Conservation (phyloP, 257 asterid genomes). For the Thymus quinquecostatus region DNA sequence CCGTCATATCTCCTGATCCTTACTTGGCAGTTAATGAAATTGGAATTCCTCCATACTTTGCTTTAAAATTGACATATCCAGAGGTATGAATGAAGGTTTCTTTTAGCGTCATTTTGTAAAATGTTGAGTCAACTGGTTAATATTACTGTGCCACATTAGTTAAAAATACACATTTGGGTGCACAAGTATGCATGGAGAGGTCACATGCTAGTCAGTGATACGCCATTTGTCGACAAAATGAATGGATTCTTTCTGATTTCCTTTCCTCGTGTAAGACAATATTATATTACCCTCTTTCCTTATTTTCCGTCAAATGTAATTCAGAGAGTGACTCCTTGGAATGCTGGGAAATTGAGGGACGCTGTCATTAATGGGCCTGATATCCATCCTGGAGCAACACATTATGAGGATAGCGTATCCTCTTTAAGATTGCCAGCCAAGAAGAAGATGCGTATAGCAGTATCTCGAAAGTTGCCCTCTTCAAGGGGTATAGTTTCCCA, state of each 20-base stretch:
- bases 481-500: slow-evolving; percentile 72
- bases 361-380: slow-evolving; percentile 91
- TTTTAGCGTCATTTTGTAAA: slow-evolving; percentile 7
- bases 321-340: slow-evolving; percentile 99
- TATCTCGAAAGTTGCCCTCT: slow-evolving; percentile 84
- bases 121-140: not conserved
- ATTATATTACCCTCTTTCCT: not conserved
- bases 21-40: slow-evolving; percentile 93
- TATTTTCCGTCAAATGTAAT: slow-evolving; percentile 16
- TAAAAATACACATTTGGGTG: not conserved
- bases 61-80: slow-evolving; percentile 84
- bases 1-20: slow-evolving; percentile 98
- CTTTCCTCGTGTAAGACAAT: not conserved
- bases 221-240: not conserved
- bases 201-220: not conserved
- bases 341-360: slow-evolving; percentile 72
- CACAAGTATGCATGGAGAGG: slow-evolving; percentile 7
- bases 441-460: slow-evolving; percentile 57
- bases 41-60: slow-evolving; percentile 97
- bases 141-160: not conserved
- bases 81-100: slow-evolving; percentile 58
- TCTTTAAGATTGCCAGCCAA: slow-evolving; percentile 49
- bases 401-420: slow-evolving; percentile 70
- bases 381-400: slow-evolving; percentile 83
- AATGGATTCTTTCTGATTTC: not conserved